phyloP scores from a whole-genome alignment of 1,284 basidiomycete species.

The Termitomyces sp. region DNA sequence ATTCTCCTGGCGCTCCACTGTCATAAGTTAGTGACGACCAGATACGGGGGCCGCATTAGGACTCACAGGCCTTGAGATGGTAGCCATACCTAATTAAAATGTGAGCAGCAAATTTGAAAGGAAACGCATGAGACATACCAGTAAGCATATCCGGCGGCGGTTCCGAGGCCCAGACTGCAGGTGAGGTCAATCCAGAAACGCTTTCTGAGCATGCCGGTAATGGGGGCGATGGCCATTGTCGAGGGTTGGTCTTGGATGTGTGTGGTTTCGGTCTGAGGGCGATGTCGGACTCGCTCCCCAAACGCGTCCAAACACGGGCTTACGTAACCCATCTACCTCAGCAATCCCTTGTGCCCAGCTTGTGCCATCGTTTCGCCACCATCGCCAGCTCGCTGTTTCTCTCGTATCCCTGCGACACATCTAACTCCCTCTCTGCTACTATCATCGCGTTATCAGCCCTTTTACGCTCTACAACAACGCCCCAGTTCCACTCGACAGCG shows the following conservation, averaged over 20 bases:
- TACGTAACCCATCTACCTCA: slow-evolving; percentile 21
- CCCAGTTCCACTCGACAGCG: slow-evolving; percentile 17
- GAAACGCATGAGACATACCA: slow-evolving; percentile 51
- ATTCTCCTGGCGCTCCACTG: slow-evolving; percentile 77
- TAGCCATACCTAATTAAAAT: slow-evolving; percentile 64
- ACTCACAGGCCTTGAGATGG: slow-evolving; percentile 71
- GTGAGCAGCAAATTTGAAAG: slow-evolving; percentile 8
- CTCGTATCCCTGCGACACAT: slow-evolving; percentile 21
- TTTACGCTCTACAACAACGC: slow-evolving; percentile 18
- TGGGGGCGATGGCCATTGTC: slow-evolving; percentile 77
- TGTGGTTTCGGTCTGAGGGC: slow-evolving; percentile 27
- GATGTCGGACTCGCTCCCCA: slow-evolving; percentile 30
- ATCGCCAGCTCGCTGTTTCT: slow-evolving; percentile 17
- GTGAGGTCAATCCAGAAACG: slow-evolving; percentile 78
- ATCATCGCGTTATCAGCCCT: slow-evolving; percentile 17
- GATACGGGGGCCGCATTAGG: neutral
- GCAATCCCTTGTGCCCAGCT: slow-evolving; percentile 23
- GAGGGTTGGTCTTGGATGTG: slow-evolving; percentile 19
- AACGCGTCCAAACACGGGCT: slow-evolving; percentile 23
- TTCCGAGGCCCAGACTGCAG: slow-evolving; percentile 66
- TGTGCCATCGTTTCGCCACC: slow-evolving; percentile 22
- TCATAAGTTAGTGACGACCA: slow-evolving; percentile 17
- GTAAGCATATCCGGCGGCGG: slow-evolving; percentile 67
- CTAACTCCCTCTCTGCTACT: slow-evolving; percentile 9
- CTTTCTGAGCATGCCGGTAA: slow-evolving; percentile 87